phyloP scores from a whole-genome alignment of 345 rosid genomes.

The Laguncularia racemosa region DNA sequence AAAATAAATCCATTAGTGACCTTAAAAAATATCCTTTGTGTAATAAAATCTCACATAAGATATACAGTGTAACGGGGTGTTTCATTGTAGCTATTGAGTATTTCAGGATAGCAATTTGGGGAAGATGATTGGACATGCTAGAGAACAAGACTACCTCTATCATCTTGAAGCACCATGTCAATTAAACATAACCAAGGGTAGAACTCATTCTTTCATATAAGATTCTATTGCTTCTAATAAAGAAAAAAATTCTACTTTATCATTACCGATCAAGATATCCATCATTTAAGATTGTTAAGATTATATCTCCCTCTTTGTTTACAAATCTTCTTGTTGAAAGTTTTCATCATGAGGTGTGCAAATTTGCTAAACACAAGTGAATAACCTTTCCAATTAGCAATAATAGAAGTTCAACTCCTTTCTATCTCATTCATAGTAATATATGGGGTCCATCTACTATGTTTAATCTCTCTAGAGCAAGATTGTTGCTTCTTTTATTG shows the following conservation, averaged over 20 bases:
- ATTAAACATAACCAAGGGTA: neutral
- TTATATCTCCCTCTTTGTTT: neutral
- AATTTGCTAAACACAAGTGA: too few relatives aligned
- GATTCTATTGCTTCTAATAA: neutral
- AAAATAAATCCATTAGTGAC: neutral
- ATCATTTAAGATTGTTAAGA: neutral
- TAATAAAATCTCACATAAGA: neutral
- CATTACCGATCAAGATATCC: neutral
- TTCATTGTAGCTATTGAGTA: neutral
- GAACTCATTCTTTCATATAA: neutral
- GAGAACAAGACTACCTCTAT: neutral
- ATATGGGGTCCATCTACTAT: too few relatives aligned
- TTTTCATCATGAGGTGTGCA: too few relatives aligned
- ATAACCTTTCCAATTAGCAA: too few relatives aligned
- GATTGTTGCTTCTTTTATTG: too few relatives aligned
- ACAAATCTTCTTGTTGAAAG: too few relatives aligned
- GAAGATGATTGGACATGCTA: constrained; percentile 4
- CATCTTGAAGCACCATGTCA: neutral
- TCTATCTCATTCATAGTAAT: too few relatives aligned
- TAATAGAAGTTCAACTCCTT: too few relatives aligned
- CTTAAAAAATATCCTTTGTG: neutral
- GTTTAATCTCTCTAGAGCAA: too few relatives aligned
- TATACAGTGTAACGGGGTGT: neutral
- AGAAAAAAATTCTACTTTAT: neutral
- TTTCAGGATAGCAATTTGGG: neutral